These are phyloP conservation scores for Backusella liffmaniae DNA, from an alignment of 192 early-diverging fungal species.

Conservation along the genomic window DNA sequence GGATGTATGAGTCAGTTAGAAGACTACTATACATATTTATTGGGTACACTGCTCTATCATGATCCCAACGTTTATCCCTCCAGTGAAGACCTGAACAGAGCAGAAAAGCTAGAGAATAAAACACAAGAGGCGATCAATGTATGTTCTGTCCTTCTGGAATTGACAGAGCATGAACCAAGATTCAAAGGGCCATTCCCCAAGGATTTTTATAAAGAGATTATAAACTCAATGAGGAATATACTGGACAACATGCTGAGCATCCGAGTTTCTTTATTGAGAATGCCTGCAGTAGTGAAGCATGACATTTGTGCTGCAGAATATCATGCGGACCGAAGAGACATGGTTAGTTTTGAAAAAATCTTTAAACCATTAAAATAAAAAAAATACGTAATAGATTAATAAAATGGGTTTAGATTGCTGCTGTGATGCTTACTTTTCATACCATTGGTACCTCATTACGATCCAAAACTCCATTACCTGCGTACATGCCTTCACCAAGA, in stretches of 20 bases:
- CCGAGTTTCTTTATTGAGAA: constrained; percentile 44
- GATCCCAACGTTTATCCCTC: constrained; percentile 29
- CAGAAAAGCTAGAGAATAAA: constrained; percentile 25
- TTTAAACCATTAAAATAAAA: neutral
- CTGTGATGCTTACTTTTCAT: constrained; percentile 68
- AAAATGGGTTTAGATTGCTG: constrained; percentile 41
- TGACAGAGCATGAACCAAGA: constrained; percentile 71
- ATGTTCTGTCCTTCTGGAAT: constrained; percentile 45
- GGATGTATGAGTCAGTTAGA: constrained; percentile 42
- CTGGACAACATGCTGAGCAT: constrained; percentile 71
- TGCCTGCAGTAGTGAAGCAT: constrained; percentile 40
- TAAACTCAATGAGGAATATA: constrained; percentile 62
- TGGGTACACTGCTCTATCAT: constrained; percentile 64
- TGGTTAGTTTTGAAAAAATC: constrained; percentile 35
- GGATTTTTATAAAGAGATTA: constrained; percentile 61
- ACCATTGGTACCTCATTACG: constrained; percentile 69
- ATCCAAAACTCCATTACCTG: constrained; percentile 71
- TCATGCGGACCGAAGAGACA: constrained; percentile 44
- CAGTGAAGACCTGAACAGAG: constrained; percentile 17
- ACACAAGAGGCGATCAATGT: constrained; percentile 25
- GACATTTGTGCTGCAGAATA: constrained; percentile 35
- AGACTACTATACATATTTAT: constrained; percentile 66
- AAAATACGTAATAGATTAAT: neutral
- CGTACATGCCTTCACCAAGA: constrained; percentile 61
- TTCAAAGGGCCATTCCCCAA: constrained; percentile 71